Evolutionary conservation across 495 filamentous ascomycete species (phyloP), one percentile per base, ranked within the genome.

Genomic region (Aspergillus campestris): DNA sequence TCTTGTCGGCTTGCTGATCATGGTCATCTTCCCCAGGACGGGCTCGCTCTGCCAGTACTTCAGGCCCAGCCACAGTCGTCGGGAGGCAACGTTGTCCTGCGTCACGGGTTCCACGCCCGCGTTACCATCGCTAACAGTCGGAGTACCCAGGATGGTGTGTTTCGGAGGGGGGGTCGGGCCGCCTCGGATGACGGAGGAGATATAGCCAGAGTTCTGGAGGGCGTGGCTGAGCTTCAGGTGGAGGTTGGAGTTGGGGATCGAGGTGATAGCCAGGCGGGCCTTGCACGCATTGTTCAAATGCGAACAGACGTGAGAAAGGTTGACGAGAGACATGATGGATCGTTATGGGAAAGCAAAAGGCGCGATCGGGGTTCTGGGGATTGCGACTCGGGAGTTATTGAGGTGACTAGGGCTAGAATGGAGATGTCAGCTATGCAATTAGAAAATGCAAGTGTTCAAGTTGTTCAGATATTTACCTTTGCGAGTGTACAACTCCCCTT

Each of bases 261-360:
- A 92, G 34, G 94, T 96, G 3, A 94, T 74, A 46, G 85, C 86
- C 3, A 98, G 80, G 1, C 84, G 84, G 6, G 86, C 90, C 60
- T 82, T 83, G 39, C 86, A 83, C 56, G 86, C 86, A 73, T 98
- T 98, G 70, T 95, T 89, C 32, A 98, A 77, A 74, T 97, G 92
- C 41, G 88, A 87, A 70, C 87, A 94, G 56, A 89, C 77, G 73
- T 91, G 65, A 42, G 80, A 68, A 55, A 97, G 78, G 64, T 80
- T 79, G 58, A 80, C 73, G 70, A 98, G 82, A 59, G 89, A 94
- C 92, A 97, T 97, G 39, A 53, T 66, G 56, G 45, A 35, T 38
- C n/a, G 41, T 52, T 38, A 44, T 31, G 38, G 30, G 48, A 49
- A 47, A 66, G 55, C 57, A 47, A 55, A 52, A 48, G 46, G 51